phyloP scores from a whole-genome alignment of 1,139 yeast species.

The Suhomyces panamericanus region DNA sequence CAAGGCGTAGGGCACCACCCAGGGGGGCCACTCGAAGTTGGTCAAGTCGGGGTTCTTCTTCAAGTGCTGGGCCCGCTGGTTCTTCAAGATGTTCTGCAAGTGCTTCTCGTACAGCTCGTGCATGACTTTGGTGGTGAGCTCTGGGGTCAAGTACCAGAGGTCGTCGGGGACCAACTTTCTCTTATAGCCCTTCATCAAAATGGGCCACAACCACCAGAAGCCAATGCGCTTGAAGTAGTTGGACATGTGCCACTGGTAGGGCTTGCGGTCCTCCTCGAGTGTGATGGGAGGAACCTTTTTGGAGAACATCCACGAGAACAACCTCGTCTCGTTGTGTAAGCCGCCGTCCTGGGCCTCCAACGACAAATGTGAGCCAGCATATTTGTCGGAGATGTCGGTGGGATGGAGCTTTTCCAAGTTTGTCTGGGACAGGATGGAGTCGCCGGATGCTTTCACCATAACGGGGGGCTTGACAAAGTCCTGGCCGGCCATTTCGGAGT shows the following conservation, averaged over 20 bases:
- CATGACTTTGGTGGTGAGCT: conserved; percentile 42
- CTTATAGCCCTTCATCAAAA: conserved; percentile 42
- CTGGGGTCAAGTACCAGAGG: conserved; percentile 40
- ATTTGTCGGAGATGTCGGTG: background rate
- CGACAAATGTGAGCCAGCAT: conserved; percentile 9
- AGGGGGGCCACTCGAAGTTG: conserved; percentile 38
- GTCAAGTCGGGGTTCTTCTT: conserved; percentile 25
- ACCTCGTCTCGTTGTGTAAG: conserved; percentile 20
- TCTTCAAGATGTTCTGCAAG: conserved; percentile 25
- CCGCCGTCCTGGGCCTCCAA: conserved; percentile 11
- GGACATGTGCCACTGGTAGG: conserved; percentile 39
- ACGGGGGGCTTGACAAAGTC: background rate
- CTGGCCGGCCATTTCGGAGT: background rate
- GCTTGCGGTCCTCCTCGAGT: conserved; percentile 36
- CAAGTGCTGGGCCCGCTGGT: conserved; percentile 27
- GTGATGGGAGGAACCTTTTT: conserved; percentile 38
- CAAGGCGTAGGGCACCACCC: conserved; percentile 37
- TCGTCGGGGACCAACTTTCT: conserved; percentile 44
- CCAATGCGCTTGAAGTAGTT: conserved; percentile 30
- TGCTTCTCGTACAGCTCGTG: conserved; percentile 31
- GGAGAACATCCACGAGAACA: conserved; percentile 31
- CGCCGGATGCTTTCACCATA: background rate
- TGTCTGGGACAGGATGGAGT: conserved; percentile 16
- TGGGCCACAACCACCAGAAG: conserved; percentile 46
- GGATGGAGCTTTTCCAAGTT: conserved; percentile 13